A percentile compares a stretch with the other conserved stretches of the same genome.
Conservation (phyloP, 1,284 basidiomycete genomes). For the Cystobasidium sp. region DNA sequence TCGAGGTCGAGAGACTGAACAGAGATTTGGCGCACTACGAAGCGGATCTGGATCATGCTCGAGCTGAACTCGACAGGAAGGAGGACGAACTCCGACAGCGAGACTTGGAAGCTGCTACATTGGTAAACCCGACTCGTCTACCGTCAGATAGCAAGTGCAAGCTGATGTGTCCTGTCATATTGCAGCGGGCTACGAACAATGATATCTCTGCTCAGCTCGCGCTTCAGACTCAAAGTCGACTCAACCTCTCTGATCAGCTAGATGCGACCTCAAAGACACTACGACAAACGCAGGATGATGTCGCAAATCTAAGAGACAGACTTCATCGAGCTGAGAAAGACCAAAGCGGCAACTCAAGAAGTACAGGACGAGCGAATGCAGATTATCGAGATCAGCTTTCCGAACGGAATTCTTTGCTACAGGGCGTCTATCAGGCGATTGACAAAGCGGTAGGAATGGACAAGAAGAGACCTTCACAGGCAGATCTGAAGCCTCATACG, state of each 20-base stretch:
- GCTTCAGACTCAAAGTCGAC: conserved; percentile 77
- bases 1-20: conserved; percentile 85
- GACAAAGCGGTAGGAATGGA: conserved; percentile 90
- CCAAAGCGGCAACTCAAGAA: conserved; percentile 79
- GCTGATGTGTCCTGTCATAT: background rate
- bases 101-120: conserved; percentile 70
- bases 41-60: conserved; percentile 74
- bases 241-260: conserved; percentile 85
- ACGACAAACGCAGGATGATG: conserved; percentile 59
- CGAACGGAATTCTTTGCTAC: conserved; percentile 85
- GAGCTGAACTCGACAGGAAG: conserved; percentile 72
- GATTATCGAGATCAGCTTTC: conserved; percentile 87
- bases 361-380: conserved; percentile 70
- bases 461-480: conserved; percentile 59
- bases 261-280: conserved; percentile 65
- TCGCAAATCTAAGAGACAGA: conserved; percentile 70
- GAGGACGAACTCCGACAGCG: conserved; percentile 70
- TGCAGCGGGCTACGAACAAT: conserved; percentile 72
- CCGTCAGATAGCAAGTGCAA: background rate
- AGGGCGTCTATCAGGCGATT: conserved; percentile 93
- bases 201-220: conserved; percentile 77
- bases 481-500: conserved; percentile 85
- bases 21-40: conserved; percentile 81
- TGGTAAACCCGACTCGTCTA: conserved; percentile 59
- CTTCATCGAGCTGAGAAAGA: conserved; percentile 78